Conservation (phyloP, 768 basidiomycete genomes). For the Suillus luteus region DNA sequence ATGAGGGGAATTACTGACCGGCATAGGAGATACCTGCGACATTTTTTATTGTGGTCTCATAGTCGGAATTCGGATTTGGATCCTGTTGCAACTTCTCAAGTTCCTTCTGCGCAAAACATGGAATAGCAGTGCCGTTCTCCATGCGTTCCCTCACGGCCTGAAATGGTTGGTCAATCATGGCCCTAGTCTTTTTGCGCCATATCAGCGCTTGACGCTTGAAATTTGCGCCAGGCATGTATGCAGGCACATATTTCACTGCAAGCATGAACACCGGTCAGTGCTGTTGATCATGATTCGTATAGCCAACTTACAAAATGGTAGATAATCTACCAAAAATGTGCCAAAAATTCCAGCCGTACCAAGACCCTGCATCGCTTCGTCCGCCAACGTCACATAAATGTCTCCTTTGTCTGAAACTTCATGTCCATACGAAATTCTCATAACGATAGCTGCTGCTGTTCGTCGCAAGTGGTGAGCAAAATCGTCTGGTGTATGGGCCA, state of each 20-base stretch:
- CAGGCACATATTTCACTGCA: constrained; percentile 49
- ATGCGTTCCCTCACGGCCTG: constrained; percentile 49
- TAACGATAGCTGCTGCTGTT: constrained; percentile 40
- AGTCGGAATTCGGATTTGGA: constrained; percentile 27
- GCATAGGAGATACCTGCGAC: constrained; percentile 52
- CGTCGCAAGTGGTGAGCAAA: constrained; percentile 41
- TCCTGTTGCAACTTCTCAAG: constrained; percentile 35
- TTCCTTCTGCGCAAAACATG: constrained; percentile 50
- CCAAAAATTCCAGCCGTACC: constrained; percentile 44
- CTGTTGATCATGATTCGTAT: neutral
- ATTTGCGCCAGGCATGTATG: constrained; percentile 48
- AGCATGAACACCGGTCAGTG: neutral
- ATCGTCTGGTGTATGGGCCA: constrained; percentile 38
- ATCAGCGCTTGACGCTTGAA: constrained; percentile 49
- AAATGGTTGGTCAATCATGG: constrained; percentile 38
- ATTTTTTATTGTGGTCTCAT: constrained; percentile 51
- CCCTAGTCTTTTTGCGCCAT: constrained; percentile 38
- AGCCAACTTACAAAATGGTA: constrained; percentile 32
- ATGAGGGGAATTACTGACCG: constrained; percentile 29
- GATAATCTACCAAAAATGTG: constrained; percentile 43
- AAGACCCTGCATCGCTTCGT: constrained; percentile 39
- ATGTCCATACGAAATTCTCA: constrained; percentile 45
- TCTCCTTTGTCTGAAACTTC: constrained; percentile 40
- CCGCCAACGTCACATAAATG: constrained; percentile 42
- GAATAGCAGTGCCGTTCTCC: constrained; percentile 34